Evolutionary conservation across 192 early-diverging fungal genomes (phyloP), one percentile per base, ranked within the genome.

Genomic region (Backusella sp.): DNA sequence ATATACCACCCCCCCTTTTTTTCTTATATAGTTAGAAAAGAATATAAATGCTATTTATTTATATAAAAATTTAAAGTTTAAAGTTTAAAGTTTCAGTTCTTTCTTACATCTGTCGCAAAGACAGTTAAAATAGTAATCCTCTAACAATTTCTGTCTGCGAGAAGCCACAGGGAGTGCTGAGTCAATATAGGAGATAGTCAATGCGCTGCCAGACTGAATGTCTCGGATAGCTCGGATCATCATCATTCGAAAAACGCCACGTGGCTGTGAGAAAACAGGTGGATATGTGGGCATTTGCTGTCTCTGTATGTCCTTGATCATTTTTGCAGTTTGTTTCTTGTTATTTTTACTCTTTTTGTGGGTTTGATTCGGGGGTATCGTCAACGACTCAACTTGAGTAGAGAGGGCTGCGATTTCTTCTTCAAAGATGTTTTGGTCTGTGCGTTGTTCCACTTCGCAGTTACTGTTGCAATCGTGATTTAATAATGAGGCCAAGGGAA

Each of bases 131-230:
- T 84, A 90, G 74, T 93, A 93, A 44, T 92, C 91, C 12, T 80
- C 77, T 52, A 80, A 36, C 30, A 93, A 77, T 26, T 66, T 78
- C 1, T 82, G 52, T 8, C 90, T 87, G 2, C 92, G 87, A 37
- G 85, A 85, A 17, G 87, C 75, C 15, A 92, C 75, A 2, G 91
- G 90, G 49, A 86, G 76, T 34, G 90, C 83, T 17, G 84, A 83
- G 76, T 92, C 89, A 49, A 92, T 91, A 77, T 93, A 93, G 14
- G 88, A 87, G 62, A 93, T 93, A 1, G 86, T 91, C 44, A 93
- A 70, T 23, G 86, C 83, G 70, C 88, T 84, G 69, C 79, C 86
- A 72, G 42, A 49, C 39, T 56, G 35, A 26, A 81, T 46, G 52
- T 34, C 72, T 32, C 73, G 72, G 12, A 75, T 26, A 11, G 80